Evolutionary conservation across 139 green algal species (phyloP), one percentile per base, ranked within the genome.

Genomic region (Pleodorina starrii): DNA sequence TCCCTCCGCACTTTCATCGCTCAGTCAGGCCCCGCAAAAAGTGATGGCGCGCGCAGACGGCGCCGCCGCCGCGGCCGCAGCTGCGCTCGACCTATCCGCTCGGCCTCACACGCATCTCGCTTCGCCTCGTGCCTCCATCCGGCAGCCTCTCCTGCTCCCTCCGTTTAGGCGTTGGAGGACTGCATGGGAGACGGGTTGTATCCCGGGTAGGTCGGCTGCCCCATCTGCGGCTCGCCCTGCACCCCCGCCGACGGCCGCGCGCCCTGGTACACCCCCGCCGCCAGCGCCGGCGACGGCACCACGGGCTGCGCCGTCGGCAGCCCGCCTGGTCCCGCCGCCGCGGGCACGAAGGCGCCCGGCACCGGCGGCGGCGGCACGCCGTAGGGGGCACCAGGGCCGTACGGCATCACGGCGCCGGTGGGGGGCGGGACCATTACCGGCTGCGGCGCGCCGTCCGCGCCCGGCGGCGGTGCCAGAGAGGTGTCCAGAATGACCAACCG

Each of bases 401-500:
- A 76, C 68, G 68, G 35, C 68, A 76, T 46, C 16, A 27, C 6
- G 35, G 68, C 32, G 35, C 36, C 36, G 32, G 1, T 32, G 35
- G 35, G 36, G 25, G 54, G 51, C 32, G 78, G 11, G 7, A 19
- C 38, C 78, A 54, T 17, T 25, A 12, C 54, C 2, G 54, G 54
- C 36, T 21, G 54, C 51, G 46, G 35, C 1, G 60, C n/a, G 38
- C 32, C n/a, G 38, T 32, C 27, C 11, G 81, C 44, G 43, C 11
- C 29, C 5, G 36, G 48, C 17, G 48, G 69, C 27, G 51, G 14
- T 5, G 76, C 44, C 35, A 50, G 11, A 23, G 36, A 60, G 77
- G 57, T 63, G 60, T 84, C 48, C 17, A 86, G 57, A 38, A 96
- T 93, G 88, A 95, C 87, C 68, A 97, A 88, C 5, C 85, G 86